Percentiles rank a stretch among this genome's conserved stretches.
These are phyloP conservation scores for Papiliotrema fonsecae DNA, from an alignment of 1,284 basidiomycete species.

Conservation along the genomic window DNA sequence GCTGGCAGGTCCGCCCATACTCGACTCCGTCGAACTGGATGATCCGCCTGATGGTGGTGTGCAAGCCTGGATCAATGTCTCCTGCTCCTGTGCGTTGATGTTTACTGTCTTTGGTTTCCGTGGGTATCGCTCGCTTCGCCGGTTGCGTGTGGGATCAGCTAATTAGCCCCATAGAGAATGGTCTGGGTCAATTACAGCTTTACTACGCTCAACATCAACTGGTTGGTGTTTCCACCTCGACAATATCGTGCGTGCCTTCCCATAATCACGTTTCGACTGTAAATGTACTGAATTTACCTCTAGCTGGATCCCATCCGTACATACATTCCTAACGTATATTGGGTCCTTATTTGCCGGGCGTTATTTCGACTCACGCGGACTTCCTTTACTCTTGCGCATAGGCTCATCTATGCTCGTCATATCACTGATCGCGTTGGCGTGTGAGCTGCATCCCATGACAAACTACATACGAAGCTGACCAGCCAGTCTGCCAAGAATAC, in stretches of 20 bases:
- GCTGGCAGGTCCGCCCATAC: too few relatives aligned
- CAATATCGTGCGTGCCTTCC: constrained; percentile 34
- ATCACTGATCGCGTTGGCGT: constrained; percentile 37
- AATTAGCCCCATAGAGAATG: constrained; percentile 33
- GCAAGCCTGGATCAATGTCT: constrained; percentile 41
- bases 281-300: not conserved
- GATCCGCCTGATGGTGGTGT: constrained; percentile 41
- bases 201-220: constrained; percentile 42
- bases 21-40: too few relatives aligned
- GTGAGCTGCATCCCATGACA: too few relatives aligned
- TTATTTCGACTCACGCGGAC: constrained; percentile 43
- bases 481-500: constrained; percentile 38
- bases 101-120: constrained; percentile 43
- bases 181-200: constrained; percentile 36
- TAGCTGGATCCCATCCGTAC: constrained; percentile 41
- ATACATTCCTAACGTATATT: constrained; percentile 31
- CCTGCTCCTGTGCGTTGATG: constrained; percentile 31
- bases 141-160: not conserved
- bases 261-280: not conserved
- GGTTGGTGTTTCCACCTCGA: constrained; percentile 24
- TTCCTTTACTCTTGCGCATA: constrained; percentile 19
- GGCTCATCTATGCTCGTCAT: constrained; percentile 26
- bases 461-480: not conserved
- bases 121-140: constrained; percentile 23
- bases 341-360: constrained; percentile 35